Conservation (phyloP, 2,329 filamentous ascomycete genomes). For the Teratosphaeriaceae sp. region DNA sequence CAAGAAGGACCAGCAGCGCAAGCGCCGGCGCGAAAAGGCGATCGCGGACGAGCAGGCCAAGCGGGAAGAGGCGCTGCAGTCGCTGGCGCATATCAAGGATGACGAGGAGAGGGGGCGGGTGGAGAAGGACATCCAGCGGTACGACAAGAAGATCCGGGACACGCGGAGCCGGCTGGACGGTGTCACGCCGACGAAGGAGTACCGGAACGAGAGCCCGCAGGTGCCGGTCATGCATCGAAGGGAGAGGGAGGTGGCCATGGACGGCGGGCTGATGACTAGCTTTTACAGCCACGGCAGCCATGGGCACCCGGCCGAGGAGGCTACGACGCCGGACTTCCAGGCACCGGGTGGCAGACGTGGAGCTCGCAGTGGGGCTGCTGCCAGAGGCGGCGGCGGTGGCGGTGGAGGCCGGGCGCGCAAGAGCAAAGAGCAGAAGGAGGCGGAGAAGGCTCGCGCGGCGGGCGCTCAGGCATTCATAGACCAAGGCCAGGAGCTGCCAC, state of each 20-base stretch:
- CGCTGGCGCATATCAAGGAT: slow-evolving; percentile 71
- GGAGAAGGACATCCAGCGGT: slow-evolving; percentile 77
- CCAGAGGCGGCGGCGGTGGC: slow-evolving; percentile 23
- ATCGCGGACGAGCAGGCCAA: slow-evolving; percentile 83
- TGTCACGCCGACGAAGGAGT: slow-evolving; percentile 66
- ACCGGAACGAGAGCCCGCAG: slow-evolving; percentile 58
- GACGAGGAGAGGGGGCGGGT: slow-evolving; percentile 75
- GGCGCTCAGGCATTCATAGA: slow-evolving; percentile 80
- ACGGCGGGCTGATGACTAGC: slow-evolving; percentile 72
- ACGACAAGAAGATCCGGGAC: slow-evolving; percentile 86
- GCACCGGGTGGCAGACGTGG: slow-evolving; percentile 34
- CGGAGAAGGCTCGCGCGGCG: slow-evolving; percentile 69
- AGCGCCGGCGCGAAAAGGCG: slow-evolving; percentile 88
- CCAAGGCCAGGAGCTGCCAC: slow-evolving; percentile 65
- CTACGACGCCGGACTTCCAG: slow-evolving; percentile 22
- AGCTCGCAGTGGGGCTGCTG: slow-evolving; percentile 49
- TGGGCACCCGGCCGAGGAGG: slow-evolving; percentile 13
- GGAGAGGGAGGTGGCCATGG: slow-evolving; percentile 61
- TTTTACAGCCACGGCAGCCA: slow-evolving; percentile 51
- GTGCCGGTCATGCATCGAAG: slow-evolving; percentile 19
- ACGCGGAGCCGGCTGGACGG: slow-evolving; percentile 83
- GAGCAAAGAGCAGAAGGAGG: slow-evolving; percentile 68
- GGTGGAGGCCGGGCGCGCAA: slow-evolving; percentile 66
- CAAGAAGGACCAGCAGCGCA: slow-evolving; percentile 99
- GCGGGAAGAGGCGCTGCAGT: slow-evolving; percentile 70